phyloP scores from a whole-genome alignment of 1,284 basidiomycete genomes.

The Lentinus polychrous region DNA sequence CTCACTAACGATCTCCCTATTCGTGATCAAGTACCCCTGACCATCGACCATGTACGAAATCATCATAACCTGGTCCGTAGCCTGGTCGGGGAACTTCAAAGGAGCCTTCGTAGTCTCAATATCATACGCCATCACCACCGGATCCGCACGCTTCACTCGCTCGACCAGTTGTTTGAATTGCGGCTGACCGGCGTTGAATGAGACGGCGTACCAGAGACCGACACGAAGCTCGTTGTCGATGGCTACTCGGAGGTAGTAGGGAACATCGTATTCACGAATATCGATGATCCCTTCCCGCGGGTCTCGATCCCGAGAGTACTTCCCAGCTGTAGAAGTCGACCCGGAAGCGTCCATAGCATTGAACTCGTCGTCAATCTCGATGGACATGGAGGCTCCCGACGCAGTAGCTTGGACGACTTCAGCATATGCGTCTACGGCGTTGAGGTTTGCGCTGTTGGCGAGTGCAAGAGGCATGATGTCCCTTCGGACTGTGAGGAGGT shows the following conservation, averaged over 20 bases:
- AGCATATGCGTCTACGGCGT: slow-evolving; percentile 96
- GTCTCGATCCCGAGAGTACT: slow-evolving; percentile 54
- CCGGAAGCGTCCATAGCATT: slow-evolving; percentile 42
- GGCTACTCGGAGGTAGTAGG: slow-evolving; percentile 96
- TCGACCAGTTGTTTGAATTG: slow-evolving; percentile 70
- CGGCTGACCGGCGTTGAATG: slow-evolving; percentile 78
- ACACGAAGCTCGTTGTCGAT: slow-evolving; percentile 98
- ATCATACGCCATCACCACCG: slow-evolving; percentile 98
- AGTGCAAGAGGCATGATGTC: slow-evolving; percentile 88
- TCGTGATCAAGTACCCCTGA: slow-evolving; percentile 96
- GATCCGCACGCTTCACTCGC: slow-evolving; percentile 97
- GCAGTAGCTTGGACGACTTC: slow-evolving; percentile 87
- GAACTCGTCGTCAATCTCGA: slow-evolving; percentile 69
- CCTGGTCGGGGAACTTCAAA: slow-evolving; percentile 96
- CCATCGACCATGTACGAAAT: slow-evolving; percentile 99
- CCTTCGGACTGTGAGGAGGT: slow-evolving; percentile 82
- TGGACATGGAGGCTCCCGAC: slow-evolving; percentile 45
- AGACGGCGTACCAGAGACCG: slow-evolving; percentile 93
- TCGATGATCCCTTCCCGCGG: slow-evolving; percentile 91
- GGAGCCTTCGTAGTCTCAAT: slow-evolving; percentile 99
- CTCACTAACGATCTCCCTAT: slow-evolving; percentile 94
- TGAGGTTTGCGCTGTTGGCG: slow-evolving; percentile 88
- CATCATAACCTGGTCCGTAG: slow-evolving; percentile 99
- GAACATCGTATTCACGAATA: slow-evolving; percentile 94
- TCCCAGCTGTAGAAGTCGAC: slow-evolving; percentile 22